These are phyloP conservation scores for Penicillium alfredii DNA, from an alignment of 495 filamentous ascomycete species.

Conservation along the genomic window DNA sequence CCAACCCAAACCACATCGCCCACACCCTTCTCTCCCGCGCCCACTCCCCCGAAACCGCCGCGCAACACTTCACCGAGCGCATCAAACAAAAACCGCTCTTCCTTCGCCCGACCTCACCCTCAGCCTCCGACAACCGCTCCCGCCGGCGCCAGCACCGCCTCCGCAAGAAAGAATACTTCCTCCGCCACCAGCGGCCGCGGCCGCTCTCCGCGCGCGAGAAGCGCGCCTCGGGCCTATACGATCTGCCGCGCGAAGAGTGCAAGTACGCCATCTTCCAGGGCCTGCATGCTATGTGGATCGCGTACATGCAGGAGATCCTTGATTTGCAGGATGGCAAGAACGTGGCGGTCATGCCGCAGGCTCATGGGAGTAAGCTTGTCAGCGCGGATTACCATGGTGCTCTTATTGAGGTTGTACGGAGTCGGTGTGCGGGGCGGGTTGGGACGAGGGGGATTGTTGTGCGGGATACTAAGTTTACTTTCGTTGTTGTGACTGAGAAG, in stretches of 20 bases:
- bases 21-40: slow-evolving; percentile 65
- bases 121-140: slow-evolving; percentile 55
- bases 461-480: slow-evolving; percentile 78
- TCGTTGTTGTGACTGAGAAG: slow-evolving; percentile 69
- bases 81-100: slow-evolving; percentile 76
- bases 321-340: slow-evolving; percentile 38
- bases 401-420: slow-evolving; percentile 73
- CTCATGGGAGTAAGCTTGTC: slow-evolving; percentile 59
- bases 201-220: slow-evolving; percentile 79
- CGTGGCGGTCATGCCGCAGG: slow-evolving; percentile 43
- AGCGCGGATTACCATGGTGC: slow-evolving; percentile 91
- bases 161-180: slow-evolving; percentile 48
- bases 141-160: slow-evolving; percentile 54
- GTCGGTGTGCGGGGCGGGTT: slow-evolving; percentile 72
- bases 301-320: slow-evolving; percentile 74
- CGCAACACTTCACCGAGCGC: slow-evolving; percentile 70
- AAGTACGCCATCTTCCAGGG: slow-evolving; percentile 73
- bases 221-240: slow-evolving; percentile 63
- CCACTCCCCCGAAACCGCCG: slow-evolving; percentile 63
- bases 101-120: slow-evolving; percentile 65
- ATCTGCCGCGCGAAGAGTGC: slow-evolving; percentile 59
- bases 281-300: slow-evolving; percentile 71
- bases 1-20: slow-evolving; percentile 45
- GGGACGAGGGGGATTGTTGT: slow-evolving; percentile 81
- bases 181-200: slow-evolving; percentile 59